Conservation (phyloP, 2,329 filamentous ascomycete species). For the Xylariaceae sp. region DNA sequence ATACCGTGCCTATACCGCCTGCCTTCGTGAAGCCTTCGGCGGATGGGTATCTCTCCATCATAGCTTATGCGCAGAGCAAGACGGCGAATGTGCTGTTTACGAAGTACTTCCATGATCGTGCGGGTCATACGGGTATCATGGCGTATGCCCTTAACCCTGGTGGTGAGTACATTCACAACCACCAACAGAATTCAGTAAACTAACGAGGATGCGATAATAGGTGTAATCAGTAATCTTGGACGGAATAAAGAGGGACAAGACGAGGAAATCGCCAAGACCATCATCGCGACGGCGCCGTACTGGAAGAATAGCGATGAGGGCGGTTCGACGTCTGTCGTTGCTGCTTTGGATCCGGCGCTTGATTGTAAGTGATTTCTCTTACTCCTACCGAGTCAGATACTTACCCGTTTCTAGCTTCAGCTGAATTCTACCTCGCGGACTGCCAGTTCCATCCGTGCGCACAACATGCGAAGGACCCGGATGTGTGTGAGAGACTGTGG, state of each 20-base stretch:
- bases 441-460: slow-evolving; percentile 34
- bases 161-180: slow-evolving; percentile 19
- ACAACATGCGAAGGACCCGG: slow-evolving; percentile 28
- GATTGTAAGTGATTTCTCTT: slow-evolving; percentile 21
- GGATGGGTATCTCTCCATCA: slow-evolving; percentile 35
- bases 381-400: too few species aligned
- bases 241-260: slow-evolving; percentile 29
- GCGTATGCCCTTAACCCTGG: slow-evolving; percentile 42
- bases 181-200: too few species aligned
- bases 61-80: slow-evolving; percentile 48
- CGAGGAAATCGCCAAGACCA: slow-evolving; percentile 28
- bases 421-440: slow-evolving; percentile 36
- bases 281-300: slow-evolving; percentile 26
- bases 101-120: slow-evolving; percentile 35
- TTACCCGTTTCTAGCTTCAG: slow-evolving; percentile 20
- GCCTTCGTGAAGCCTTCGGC: slow-evolving; percentile 30
- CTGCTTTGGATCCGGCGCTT: slow-evolving; percentile 33
- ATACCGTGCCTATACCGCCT: slow-evolving; percentile 27
- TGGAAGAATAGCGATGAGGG: slow-evolving; percentile 34
- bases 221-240: slow-evolving; percentile 34
- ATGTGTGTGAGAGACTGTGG: slow-evolving; percentile 37
- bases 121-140: slow-evolving; percentile 31
- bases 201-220: too few species aligned
- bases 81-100: slow-evolving; percentile 46
- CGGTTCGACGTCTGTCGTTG: slow-evolving; percentile 34